Conservation (phyloP, 164 flowering plant species). For the Hamamelis virginiana region DNA sequence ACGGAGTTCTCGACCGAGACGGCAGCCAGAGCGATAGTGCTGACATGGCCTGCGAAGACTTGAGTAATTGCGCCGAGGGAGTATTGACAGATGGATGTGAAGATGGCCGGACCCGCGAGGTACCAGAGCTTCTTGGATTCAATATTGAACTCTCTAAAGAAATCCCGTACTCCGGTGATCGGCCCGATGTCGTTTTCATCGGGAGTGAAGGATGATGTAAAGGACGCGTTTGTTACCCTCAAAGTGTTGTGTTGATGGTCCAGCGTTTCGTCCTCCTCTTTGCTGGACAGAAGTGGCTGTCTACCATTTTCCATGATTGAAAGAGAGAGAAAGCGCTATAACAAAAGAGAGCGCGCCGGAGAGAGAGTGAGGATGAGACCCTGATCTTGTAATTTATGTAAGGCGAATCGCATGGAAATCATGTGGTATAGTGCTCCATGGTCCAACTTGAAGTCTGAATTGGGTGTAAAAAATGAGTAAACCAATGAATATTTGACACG, state of each 20-base stretch:
- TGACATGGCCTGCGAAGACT: slow-evolving; percentile 67
- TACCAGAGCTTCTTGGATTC: slow-evolving; percentile 68
- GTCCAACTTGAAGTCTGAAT: too few species aligned
- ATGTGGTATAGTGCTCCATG: too few species aligned
- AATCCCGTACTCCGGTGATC: slow-evolving; percentile 24
- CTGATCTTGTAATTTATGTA: too few species aligned
- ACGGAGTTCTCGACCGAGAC: slow-evolving; percentile 72
- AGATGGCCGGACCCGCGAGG: slow-evolving; percentile 73
- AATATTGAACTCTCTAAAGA: slow-evolving; percentile 29
- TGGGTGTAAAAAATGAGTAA: too few species aligned
- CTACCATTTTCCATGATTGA: slow-evolving; percentile 7
- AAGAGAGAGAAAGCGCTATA: neutral
- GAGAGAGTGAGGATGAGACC: too few species aligned
- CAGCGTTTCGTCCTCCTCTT: neutral
- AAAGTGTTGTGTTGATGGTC: neutral
- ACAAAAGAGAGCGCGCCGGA: too few species aligned
- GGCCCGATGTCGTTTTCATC: slow-evolving; percentile 32
- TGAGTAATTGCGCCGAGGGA: slow-evolving; percentile 76
- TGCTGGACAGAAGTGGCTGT: slow-evolving; percentile 14
- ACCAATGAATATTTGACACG: too few species aligned
- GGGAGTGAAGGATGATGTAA: slow-evolving; percentile 15
- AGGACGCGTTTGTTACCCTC: neutral
- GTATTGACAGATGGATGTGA: slow-evolving; percentile 68
- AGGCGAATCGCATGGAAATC: too few species aligned
- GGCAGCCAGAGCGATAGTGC: slow-evolving; percentile 66